phyloP scores from a whole-genome alignment of 257 asterid genomes.

The Scutellaria minor region DNA sequence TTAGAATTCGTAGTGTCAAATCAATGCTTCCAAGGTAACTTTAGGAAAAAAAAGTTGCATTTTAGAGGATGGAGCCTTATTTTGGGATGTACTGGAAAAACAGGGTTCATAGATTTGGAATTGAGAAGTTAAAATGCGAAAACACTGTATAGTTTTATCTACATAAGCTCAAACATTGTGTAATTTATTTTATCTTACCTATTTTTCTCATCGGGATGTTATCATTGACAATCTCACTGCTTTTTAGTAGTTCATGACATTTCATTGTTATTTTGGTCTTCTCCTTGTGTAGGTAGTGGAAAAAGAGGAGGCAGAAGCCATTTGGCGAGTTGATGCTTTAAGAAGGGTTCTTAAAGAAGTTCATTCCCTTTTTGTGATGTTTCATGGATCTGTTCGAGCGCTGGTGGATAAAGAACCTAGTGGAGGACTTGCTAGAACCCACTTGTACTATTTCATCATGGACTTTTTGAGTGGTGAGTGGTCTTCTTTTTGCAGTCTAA shows the following conservation, averaged over 20 bases:
- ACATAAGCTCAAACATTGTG: neutral
- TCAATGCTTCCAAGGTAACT: neutral
- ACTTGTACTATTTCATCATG: slow-evolving; percentile 84
- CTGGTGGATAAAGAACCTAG: slow-evolving; percentile 90
- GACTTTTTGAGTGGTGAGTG: slow-evolving; percentile 93
- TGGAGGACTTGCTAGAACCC: slow-evolving; percentile 81
- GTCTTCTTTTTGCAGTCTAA: slow-evolving; percentile 36
- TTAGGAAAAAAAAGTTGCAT: neutral
- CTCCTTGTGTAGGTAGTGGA: slow-evolving; percentile 70
- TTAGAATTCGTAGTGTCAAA: neutral
- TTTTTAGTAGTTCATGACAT: slow-evolving; percentile 26
- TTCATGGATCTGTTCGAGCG: slow-evolving; percentile 79
- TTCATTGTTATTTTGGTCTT: slow-evolving; percentile 29
- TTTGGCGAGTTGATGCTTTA: slow-evolving; percentile 82
- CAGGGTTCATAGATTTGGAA: slow-evolving; percentile 1
- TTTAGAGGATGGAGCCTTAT: slow-evolving; percentile 12
- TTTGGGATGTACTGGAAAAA: neutral
- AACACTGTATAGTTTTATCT: neutral
- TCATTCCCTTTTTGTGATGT: slow-evolving; percentile 92
- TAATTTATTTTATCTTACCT: neutral
- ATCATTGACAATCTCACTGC: slow-evolving; percentile 8
- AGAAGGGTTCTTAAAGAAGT: slow-evolving; percentile 78
- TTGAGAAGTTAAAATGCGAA: slow-evolving; percentile 9
- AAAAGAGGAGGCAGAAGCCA: slow-evolving; percentile 75
- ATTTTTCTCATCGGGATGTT: neutral